Conservation (phyloP, 2,329 filamentous ascomycete species). For the Ilyonectria robusta region DNA sequence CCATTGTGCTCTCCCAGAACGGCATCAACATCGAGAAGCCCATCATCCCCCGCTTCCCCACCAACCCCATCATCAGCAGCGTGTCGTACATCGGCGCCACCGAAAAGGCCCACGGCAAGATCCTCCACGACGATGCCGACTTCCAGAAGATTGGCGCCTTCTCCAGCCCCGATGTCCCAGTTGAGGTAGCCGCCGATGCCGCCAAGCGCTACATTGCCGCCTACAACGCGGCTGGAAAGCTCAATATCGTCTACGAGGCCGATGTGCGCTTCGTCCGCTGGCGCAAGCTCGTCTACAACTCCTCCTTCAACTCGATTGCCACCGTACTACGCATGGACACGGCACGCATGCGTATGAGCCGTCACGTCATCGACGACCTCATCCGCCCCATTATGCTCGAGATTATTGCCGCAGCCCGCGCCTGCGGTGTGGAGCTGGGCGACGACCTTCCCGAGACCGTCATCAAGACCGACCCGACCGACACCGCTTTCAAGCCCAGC, state of each 20-base stretch:
- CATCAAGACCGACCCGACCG: conserved; percentile 68
- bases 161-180: conserved; percentile 50
- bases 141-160: conserved; percentile 66
- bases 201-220: conserved; percentile 61
- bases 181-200: conserved; percentile 43
- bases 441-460: conserved; percentile 59
- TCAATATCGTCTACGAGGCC: conserved; percentile 56
- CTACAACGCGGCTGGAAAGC: conserved; percentile 63
- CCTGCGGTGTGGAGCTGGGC: conserved; percentile 57
- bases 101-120: conserved; percentile 61
- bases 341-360: conserved; percentile 62
- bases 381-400: conserved; percentile 69
- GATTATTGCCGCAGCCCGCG: conserved; percentile 62
- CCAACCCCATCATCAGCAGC: conserved; percentile 66
- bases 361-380: conserved; percentile 61
- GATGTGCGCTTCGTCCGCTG: conserved; percentile 62
- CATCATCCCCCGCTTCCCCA: conserved; percentile 63
- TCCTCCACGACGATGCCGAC: conserved; percentile 69
- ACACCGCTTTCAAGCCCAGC: conserved; percentile 65
- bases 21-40: conserved; percentile 75
- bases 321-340: conserved; percentile 67
- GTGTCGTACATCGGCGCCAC: conserved; percentile 67
- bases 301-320: conserved; percentile 67
- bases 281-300: conserved; percentile 66
- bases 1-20: conserved; percentile 72